Evolutionary conservation across 805 yeast genomes (phyloP), one percentile per base, ranked within the genome.

Genomic region (Cyberlindnera samutprakarnensis): DNA sequence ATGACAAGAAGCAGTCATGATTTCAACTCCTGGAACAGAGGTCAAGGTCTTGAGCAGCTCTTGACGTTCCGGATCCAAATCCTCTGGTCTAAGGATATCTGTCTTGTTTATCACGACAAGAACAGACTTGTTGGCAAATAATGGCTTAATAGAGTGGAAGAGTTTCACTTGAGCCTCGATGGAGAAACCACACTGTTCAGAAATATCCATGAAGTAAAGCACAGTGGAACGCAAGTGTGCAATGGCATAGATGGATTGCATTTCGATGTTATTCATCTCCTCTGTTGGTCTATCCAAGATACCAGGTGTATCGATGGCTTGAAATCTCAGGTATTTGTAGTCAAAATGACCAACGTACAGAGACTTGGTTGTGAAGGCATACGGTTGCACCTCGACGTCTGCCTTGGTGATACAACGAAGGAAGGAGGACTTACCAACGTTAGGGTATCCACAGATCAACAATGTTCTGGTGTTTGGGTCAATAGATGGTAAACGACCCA

Each of bases 231-330:
- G 77, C 61, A 92, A 75, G 63, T 92, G 98, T 21, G 98, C 98
- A 69, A 92, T 87, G 41, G 98, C 98, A 54, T 92, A 92, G 54
- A 92, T 92, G 31, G 95, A 83, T 68, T 92, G 99, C 98, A 92
- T 92, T 68, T 92, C 99, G 61, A 92, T 92, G 64, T 92, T 92
- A 70, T 92, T 92, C 99, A 92, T 92, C 59, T 92, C 98, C 62
- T 92, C 99, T 27, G 96, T 87, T 39, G 98, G 98, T 61, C 97
- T 78, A 63, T 92, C 99, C 58, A 92, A 70, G 52, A 92, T 88
- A 68, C 99, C 99, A 21, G 99, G 98, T 23, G 98, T 92, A 63
- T 92, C 99, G 55, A 92, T 92, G 35, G 97, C 98, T 68, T 92
- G 99, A 69, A 92, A 92, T 54, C 99, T 73, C 54, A 92, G 68